Evolutionary conservation across 129 eudicot species (phyloP).

Genomic region (Heracleum sosnowskyi): DNA sequence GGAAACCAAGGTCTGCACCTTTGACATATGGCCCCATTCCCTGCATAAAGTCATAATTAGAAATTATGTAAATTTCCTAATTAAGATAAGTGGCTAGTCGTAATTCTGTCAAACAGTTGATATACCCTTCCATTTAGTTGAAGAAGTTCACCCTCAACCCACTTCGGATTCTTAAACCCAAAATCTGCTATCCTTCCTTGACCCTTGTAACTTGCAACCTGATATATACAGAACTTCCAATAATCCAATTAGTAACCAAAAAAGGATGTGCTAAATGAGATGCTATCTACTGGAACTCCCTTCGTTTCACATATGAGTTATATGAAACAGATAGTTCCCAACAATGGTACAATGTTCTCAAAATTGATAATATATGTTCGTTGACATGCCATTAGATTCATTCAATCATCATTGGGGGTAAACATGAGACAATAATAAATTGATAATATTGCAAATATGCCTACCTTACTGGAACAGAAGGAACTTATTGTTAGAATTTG

Average conservation of each 20-base stretch:
- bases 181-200: slow-evolving; percentile 96
- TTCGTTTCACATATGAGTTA: not conserved
- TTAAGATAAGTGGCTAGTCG: not conserved
- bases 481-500: not conserved
- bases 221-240: slow-evolving; percentile 10
- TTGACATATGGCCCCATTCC: slow-evolving; percentile 86
- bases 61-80: not conserved
- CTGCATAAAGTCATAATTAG: slow-evolving; percentile 21
- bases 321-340: not conserved
- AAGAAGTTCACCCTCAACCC: slow-evolving; percentile 99
- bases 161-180: slow-evolving; percentile 76
- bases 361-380: not conserved
- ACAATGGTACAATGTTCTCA: not conserved
- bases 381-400: not conserved
- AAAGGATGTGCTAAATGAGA: not conserved
- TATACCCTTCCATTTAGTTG: slow-evolving; percentile 95
- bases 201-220: slow-evolving; percentile 85
- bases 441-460: not conserved
- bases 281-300: not conserved
- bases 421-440: not conserved
- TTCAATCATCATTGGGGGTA: not conserved
- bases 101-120: not conserved
- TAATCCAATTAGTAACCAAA: not conserved
- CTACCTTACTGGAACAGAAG: not conserved
- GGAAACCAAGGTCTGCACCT: slow-evolving; percentile 98